Conservation (phyloP, 768 basidiomycete species). For the Pisolithus orientalis region DNA sequence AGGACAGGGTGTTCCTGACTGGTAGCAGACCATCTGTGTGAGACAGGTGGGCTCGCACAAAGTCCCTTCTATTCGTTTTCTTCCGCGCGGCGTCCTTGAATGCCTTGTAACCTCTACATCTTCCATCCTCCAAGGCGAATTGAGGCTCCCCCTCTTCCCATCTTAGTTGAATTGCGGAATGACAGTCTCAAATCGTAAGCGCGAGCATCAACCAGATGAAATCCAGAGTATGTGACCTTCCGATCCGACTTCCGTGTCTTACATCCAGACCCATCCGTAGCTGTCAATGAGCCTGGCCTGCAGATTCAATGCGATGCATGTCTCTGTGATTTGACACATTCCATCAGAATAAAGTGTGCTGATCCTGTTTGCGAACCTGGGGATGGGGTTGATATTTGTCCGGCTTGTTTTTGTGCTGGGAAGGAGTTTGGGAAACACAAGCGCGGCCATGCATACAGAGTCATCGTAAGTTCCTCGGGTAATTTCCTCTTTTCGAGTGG, state of each 20-base stretch:
- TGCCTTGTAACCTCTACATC: no score
- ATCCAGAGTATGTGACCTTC: constrained; percentile 44
- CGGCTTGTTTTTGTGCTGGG: constrained; percentile 85
- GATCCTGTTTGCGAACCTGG: constrained; percentile 67
- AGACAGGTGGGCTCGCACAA: no score
- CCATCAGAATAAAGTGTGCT: constrained; percentile 95
- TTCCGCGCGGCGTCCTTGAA: no score
- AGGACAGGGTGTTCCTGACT: no score
- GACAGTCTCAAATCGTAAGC: constrained; percentile 65
- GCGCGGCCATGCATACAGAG: constrained; percentile 81
- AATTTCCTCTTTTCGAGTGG: constrained; percentile 2
- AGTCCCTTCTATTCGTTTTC: no score
- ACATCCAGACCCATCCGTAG: constrained; percentile 30
- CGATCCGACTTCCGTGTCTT: not conserved
- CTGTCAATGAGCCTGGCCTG: constrained; percentile 75
- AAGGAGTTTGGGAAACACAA: constrained; percentile 86
- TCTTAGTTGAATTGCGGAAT: constrained; percentile 23
- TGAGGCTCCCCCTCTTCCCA: not conserved
- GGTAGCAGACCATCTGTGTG: no score
- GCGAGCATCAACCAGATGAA: constrained; percentile 58
- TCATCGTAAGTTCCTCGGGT: constrained; percentile 55
- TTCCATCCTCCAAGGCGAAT: no score
- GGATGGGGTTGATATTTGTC: constrained; percentile 90
- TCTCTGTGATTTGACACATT: constrained; percentile 85
- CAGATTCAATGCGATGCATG: constrained; percentile 85